phyloP scores from a whole-genome alignment of 1,284 basidiomycete genomes.

The Malassezia furfur region DNA sequence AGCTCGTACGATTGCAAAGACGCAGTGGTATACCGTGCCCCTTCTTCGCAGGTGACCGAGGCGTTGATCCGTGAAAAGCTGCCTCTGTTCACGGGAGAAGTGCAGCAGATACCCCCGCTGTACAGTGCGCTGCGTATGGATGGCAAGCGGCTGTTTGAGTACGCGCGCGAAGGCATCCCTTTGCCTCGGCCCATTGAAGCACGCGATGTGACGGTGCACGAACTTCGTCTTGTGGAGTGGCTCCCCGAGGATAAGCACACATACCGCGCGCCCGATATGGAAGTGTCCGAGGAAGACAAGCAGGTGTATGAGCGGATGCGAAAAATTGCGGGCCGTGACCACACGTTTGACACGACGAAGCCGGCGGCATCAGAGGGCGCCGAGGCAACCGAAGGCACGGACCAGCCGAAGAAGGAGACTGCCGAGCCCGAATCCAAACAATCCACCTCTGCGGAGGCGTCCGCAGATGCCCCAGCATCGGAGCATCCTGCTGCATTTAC shows the following conservation, averaged over 20 bases:
- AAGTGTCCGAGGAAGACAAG: constrained; percentile 35
- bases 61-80: constrained; percentile 65
- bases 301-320: constrained; percentile 32
- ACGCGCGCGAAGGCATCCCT: constrained; percentile 78
- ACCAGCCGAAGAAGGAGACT: background rate
- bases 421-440: background rate
- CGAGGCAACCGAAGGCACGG: constrained; percentile 12
- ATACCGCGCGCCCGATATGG: constrained; percentile 30
- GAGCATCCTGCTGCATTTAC: constrained; percentile 3
- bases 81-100: constrained; percentile 72
- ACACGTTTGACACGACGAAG: constrained; percentile 6
- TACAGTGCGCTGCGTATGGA: constrained; percentile 99
- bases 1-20: constrained; percentile 84
- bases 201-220: constrained; percentile 71
- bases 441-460: background rate
- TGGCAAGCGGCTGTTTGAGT: constrained; percentile 88
- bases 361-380: constrained; percentile 12
- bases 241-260: constrained; percentile 23
- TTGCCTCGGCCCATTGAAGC: constrained; percentile 84
- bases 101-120: constrained; percentile 59
- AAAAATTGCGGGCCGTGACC: constrained; percentile 28
- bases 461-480: background rate
- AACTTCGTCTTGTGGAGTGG: constrained; percentile 58
- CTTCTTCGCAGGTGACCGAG: constrained; percentile 71
- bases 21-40: constrained; percentile 52